A percentile compares a stretch with the other conserved stretches of the same genome.
Evolutionary conservation across 2,329 filamentous ascomycete genomes (phyloP).

Genomic region (Chaetomiaceae sp.): DNA sequence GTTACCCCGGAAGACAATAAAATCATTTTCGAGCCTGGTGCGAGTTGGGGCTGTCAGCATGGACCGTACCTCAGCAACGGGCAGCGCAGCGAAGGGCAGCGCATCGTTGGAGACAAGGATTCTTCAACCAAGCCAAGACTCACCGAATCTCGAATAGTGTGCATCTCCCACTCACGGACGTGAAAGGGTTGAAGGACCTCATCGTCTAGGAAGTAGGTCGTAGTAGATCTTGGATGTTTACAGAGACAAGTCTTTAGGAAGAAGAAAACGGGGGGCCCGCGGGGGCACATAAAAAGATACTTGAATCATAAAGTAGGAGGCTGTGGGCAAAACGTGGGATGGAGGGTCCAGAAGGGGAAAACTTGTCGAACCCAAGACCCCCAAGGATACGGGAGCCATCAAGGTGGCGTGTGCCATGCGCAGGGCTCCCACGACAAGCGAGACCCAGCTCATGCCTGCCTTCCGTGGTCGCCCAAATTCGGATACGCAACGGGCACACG

Average conservation of each 20-base stretch:
- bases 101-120: not conserved
- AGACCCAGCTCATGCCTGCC: slow-evolving; percentile 10
- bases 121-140: slow-evolving; percentile 24
- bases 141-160: slow-evolving; percentile 57
- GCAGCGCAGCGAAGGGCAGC: not conserved
- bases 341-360: not conserved
- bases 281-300: slow-evolving; percentile 12
- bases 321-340: not conserved
- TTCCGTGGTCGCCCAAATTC: slow-evolving; percentile 1
- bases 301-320: slow-evolving; percentile 6
- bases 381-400: not conserved
- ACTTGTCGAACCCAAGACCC: slow-evolving; percentile 1
- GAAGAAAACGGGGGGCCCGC: slow-evolving; percentile 8
- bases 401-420: slow-evolving; percentile 9
- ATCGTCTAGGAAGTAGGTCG: slow-evolving; percentile 33
- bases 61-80: no score
- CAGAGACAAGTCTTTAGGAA: slow-evolving; percentile 8
- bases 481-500: no score
- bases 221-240: not conserved
- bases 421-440: slow-evolving; percentile 12
- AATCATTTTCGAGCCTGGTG: slow-evolving; percentile 67
- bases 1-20: slow-evolving; percentile 71
- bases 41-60: slow-evolving; percentile 8
- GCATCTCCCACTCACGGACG: slow-evolving; percentile 46
- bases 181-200: slow-evolving; percentile 54